Evolutionary conservation across 257 asterid species (phyloP), one percentile per base, ranked within the genome.

Genomic region (Solanum gandarillasii): DNA sequence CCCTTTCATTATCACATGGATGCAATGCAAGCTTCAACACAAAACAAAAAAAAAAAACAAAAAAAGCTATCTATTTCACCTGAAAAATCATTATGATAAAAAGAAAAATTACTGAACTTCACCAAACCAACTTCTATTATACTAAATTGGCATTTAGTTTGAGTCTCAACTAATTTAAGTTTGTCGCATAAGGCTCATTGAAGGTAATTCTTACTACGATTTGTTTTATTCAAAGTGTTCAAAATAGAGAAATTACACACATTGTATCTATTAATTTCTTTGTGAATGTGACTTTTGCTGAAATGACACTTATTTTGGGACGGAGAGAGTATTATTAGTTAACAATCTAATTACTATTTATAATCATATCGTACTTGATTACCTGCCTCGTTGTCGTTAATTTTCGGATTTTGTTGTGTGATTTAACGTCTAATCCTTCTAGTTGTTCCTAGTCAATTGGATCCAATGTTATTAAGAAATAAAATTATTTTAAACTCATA

Each of bases 1-100:
- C 83, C 83, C 83, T 76, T n/a, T 76, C 60, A 76, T 21, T 23
- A 39, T 48, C 83, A 76, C 83, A 76, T n/a, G 58, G 55, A 76
- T 38, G 55, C 43, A 72, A 71, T 36, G 21, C 48, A 72, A 71
- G 39, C 25, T 71, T 71, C 78, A 71, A 16, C n/a, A 21, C 41
- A 73, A 9, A 34, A 7, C 12, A 6, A 29, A 70, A 70, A 12
- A 27, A 6, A 0, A 4, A 32, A 16, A 73, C n/a, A n/a, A n/a
- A 74, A 36, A 35, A 8, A 34, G 2, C 55, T 36, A 38, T 34
- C 7, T 23, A 23, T 23, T 23, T 76, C 58, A 76, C 58, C 83
- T 36, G 34, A 34, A 76, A 76, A 76, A 38, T 23, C 12, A 76
- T 76, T 76, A 21, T 39, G 58, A 38, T 23, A 75, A 36, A 75